A percentile compares a stretch with the other conserved stretches of the same genome.
Evolutionary conservation across 805 yeast species (phyloP).

Genomic region (Kockiozyma suomiensis): DNA sequence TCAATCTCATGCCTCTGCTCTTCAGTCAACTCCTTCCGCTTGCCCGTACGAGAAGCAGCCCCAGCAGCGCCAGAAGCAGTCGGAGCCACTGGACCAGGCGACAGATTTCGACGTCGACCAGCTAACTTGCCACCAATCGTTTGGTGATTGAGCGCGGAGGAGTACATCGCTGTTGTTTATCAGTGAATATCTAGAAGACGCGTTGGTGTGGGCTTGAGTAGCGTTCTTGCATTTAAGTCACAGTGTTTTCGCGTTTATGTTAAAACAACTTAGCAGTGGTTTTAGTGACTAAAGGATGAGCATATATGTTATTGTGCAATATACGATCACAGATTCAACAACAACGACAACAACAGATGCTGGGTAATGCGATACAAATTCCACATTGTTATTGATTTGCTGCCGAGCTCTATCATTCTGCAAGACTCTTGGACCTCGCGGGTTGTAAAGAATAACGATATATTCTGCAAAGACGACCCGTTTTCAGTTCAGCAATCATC

Average conservation of each 20-base stretch:
- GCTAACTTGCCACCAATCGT: slow-evolving; percentile 18
- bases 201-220: not conserved
- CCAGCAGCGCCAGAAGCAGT: not conserved
- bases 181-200: not conserved
- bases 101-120: slow-evolving; percentile 22
- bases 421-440: slow-evolving; percentile 13
- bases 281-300: not conserved
- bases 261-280: not conserved
- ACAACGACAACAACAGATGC: not conserved
- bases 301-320: no score
- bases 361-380: slow-evolving; percentile 17
- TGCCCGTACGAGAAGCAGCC: slow-evolving; percentile 2
- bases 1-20: slow-evolving; percentile 67
- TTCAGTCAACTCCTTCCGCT: slow-evolving; percentile 44
- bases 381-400: slow-evolving; percentile 23
- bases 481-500: not conserved
- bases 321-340: no score
- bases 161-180: slow-evolving; percentile 12
- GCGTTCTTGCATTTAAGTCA: not conserved
- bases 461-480: slow-evolving; percentile 8
- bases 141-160: slow-evolving; percentile 18
- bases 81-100: slow-evolving; percentile 11
- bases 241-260: slow-evolving; percentile 1
- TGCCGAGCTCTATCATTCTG: slow-evolving; percentile 1
- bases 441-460: slow-evolving; percentile 5